A percentile compares a stretch with the other conserved stretches of the same genome.
Conservation (phyloP, 495 filamentous ascomycete species). For the Lasiosphaeria miniovina region DNA sequence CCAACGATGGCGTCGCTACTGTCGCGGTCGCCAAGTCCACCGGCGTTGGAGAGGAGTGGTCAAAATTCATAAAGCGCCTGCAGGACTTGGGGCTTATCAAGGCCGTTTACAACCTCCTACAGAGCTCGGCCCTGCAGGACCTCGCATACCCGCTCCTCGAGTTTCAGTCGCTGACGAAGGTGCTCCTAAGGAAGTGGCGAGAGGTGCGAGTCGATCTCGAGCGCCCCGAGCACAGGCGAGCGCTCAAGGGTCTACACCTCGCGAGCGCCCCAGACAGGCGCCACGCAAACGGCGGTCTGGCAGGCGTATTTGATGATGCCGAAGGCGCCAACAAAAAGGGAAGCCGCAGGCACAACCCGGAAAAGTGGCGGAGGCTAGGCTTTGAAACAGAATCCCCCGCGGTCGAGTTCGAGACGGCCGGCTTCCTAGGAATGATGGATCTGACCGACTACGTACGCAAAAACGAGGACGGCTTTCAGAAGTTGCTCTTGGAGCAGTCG, state of each 20-base stretch:
- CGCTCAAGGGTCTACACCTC: conserved; percentile 77
- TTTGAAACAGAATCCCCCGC: conserved; percentile 89
- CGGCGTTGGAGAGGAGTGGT: conserved; percentile 72
- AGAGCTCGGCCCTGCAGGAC: conserved; percentile 89
- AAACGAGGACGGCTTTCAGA: conserved; percentile 88
- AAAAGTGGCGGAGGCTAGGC: conserved; percentile 90
- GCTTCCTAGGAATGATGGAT: conserved; percentile 97
- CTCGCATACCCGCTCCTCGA: conserved; percentile 89
- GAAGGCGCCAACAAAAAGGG: conserved; percentile 41
- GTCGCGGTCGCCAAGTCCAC: conserved; percentile 36
- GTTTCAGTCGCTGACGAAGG: conserved; percentile 89
- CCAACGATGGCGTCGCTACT: conserved; percentile 54
- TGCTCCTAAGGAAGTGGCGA: conserved; percentile 86
- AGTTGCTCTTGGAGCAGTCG: conserved; percentile 85
- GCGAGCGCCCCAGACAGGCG: conserved; percentile 70
- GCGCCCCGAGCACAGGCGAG: conserved; percentile 81
- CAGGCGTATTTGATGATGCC: conserved; percentile 20
- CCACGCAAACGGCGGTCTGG: conserved; percentile 32
- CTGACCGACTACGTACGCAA: conserved; percentile 88
- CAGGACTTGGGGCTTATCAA: conserved; percentile 94
- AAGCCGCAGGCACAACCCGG: conserved; percentile 72
- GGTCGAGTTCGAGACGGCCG: conserved; percentile 77
- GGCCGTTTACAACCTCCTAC: conserved; percentile 87
- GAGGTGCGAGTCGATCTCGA: conserved; percentile 81
- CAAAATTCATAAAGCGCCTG: conserved; percentile 86